Percentiles rank a stretch among this genome's conserved stretches.
These are phyloP conservation scores for Thermothielavioides terrestris DNA, from an alignment of 495 filamentous ascomycete species.

Conservation along the genomic window DNA sequence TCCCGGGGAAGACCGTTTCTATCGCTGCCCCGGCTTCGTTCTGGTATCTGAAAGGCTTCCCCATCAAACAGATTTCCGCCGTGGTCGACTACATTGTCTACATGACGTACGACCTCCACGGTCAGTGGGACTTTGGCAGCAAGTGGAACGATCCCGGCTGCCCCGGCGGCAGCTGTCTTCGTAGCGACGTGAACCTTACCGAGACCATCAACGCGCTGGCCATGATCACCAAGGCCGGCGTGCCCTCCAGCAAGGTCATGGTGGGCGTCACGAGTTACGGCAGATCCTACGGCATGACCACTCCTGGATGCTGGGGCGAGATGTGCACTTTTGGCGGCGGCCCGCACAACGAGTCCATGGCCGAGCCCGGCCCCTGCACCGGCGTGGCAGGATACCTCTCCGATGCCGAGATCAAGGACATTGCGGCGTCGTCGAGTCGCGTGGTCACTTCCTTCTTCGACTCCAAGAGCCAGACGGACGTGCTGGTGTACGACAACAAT, in stretches of 20 bases:
- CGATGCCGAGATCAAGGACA: conserved; percentile 29
- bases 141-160: conserved; percentile 10
- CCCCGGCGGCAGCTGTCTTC: conserved; percentile 29
- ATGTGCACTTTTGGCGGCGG: conserved; percentile 13
- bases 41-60: conserved; percentile 23
- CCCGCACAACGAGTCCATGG: conserved; percentile 6
- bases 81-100: conserved; percentile 34
- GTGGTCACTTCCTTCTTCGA: neutral
- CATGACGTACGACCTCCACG: conserved; percentile 10
- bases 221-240: conserved; percentile 46
- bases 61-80: conserved; percentile 20
- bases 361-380: conserved; percentile 32
- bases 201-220: conserved; percentile 32
- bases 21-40: conserved; percentile 26
- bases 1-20: neutral
- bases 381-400: conserved; percentile 27
- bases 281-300: conserved; percentile 26
- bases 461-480: conserved; percentile 20
- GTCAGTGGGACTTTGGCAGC: conserved; percentile 8
- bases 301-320: conserved; percentile 7
- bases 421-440: neutral
- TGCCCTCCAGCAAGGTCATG: conserved; percentile 31
- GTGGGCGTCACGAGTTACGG: conserved; percentile 36
- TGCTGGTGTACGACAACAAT: conserved; percentile 33
- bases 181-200: conserved; percentile 36